Base-by-base conservation (phyloP, 495 filamentous ascomycete species). In the Tuber melanosporum region DNA sequence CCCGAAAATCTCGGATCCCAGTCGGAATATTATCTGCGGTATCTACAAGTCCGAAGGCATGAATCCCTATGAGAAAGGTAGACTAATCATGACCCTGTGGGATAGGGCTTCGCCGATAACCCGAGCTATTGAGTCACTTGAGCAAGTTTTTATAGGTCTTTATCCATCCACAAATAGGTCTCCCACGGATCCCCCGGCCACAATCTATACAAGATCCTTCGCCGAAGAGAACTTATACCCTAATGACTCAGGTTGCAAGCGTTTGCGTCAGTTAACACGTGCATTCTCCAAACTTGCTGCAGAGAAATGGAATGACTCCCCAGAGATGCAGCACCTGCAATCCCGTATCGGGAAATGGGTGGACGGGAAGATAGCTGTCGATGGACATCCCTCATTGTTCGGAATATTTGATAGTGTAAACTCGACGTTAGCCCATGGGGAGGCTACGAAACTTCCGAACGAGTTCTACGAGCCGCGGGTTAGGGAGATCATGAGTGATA, bases 361-460 rank as follows among this genome's bases (percentile, higher is more conserved):
- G 91, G 86, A 88, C n/a, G 87, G 87, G 45, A 87, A 86, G 44
- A 91, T 98, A 42, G 91, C 91, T 43, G 93, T 98, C 2, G 94
- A 98, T 85, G 90, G 89, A 3, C 91, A 92, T 76, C 95, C 95
- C 0, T 87, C 93, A 71, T 87, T 99, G 15, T 93, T 90, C 9
- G 96, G 95, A 44, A 92, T 99, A 75, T 94, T 94, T 91, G 95
- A 99, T 82, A 95, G 94, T 15, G 88, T 98, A 78, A 98, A 98
- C 83, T 88, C 92, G 39, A 95, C 92, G 2, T 86, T 92, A 20
- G 95, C 94, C 6, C 95, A 99, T 85, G 95, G 94, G 0, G 89
- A 91, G 0, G 87, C 87, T 20, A 97, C 93, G 0, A 87, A 86
- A 70, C 87, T 99, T 10, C 95, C 95, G 0, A 84, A 85, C 20